Base-by-base conservation (phyloP, 1,284 basidiomycete species). In the Pseudozyma sp. region DNA sequence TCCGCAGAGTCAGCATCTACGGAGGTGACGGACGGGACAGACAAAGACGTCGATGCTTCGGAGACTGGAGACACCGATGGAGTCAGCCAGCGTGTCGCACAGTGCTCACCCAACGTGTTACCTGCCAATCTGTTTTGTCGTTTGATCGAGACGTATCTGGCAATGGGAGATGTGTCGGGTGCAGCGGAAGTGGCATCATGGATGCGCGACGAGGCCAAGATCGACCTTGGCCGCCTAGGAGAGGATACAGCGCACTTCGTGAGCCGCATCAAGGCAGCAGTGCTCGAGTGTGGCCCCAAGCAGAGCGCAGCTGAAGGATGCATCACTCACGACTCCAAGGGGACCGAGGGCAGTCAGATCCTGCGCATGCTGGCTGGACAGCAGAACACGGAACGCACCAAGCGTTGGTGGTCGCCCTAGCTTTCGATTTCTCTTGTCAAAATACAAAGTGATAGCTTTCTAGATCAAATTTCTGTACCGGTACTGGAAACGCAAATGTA, bases 161-260 rank as follows among this genome's bases (percentile, higher is more conserved):
- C 47, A 14, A 34, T 68, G 4, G 71, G 58, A 4, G 71, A 74
- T n/a, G 51, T 40, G 0, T 49, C 53, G 16, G 71, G 71, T 9
- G 71, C 71, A 7, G 71, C 66, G 17, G 71, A 74, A 40, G 62
- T 69, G 35, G 71, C 71, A 34, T 65, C 59, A 7, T 74, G 71
- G 71, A 74, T 74, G 71, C 66, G 71, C 33, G 71, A 74, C 48
- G 71, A 74, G 43, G 71, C 66, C n/a, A 54, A 59, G 17, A 44
- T 69, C 13, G 62, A 65, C 13, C 33, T 74, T 1, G 66, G 43
- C 5, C 39, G 39, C 7, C 47, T 43, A 0, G 24, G 37, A 9
- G 31, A 46, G 4, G 66, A 62, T 17, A 40, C 51, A 3, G n/a
- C 17, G 10, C 45, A 51, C 9, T 74, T 74, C 43, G 66, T 66